phyloP scores from a whole-genome alignment of 805 yeast genomes.

The Teunomyces tritomae region DNA sequence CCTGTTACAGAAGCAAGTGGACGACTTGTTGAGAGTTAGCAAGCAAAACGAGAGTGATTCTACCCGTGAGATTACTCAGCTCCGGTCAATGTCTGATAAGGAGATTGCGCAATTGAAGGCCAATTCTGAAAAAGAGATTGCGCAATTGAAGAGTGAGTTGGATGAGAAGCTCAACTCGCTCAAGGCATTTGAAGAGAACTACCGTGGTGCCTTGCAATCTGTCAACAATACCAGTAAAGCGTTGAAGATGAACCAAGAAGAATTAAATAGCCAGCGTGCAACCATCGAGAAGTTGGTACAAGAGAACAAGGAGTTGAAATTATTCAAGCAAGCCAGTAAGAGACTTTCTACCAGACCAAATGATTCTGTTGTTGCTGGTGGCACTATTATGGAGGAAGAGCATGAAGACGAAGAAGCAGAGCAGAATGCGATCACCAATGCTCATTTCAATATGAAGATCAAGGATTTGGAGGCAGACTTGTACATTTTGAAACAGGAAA shows the following conservation, averaged over 20 bases:
- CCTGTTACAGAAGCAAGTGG: conserved; percentile 54
- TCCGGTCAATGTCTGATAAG: conserved; percentile 32
- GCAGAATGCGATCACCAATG: conserved; percentile 26
- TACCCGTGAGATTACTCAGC: conserved; percentile 28
- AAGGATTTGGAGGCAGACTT: conserved; percentile 84
- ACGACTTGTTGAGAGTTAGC: conserved; percentile 49
- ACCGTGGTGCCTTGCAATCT: conserved; percentile 67
- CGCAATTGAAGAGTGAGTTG: conserved; percentile 35
- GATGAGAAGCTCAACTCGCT: conserved; percentile 27
- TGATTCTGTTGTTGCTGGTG: conserved; percentile 19
- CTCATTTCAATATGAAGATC: conserved; percentile 71
- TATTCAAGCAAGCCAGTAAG: conserved; percentile 45
- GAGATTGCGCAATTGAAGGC: conserved; percentile 16
- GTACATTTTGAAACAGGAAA: conserved; percentile 75
- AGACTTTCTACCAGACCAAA: conserved; percentile 30
- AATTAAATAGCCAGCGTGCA: conserved; percentile 59
- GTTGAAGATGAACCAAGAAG: conserved; percentile 68
- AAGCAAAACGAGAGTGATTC: conserved; percentile 31
- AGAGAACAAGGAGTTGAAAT: conserved; percentile 68
- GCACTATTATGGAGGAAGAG: conserved; percentile 15
- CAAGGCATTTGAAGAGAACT: conserved; percentile 56
- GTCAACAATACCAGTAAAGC: conserved; percentile 76
- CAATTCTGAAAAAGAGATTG: conserved; percentile 24
- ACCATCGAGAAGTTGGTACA: conserved; percentile 52
- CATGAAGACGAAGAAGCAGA: conserved; percentile 18